These are phyloP conservation scores for Pichia eremophila DNA, from an alignment of 805 yeast genomes.

Conservation along the genomic window DNA sequence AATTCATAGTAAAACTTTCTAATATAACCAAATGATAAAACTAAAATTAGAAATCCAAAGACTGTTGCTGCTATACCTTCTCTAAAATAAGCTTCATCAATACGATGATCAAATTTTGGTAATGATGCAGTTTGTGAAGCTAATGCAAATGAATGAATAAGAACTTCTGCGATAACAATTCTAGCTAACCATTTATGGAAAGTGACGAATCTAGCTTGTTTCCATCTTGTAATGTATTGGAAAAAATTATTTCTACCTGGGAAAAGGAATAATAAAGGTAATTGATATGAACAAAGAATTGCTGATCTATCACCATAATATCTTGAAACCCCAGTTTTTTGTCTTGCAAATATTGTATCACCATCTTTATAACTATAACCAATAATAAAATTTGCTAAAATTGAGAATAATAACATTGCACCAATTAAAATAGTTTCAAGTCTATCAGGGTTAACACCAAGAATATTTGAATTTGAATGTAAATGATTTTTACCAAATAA, in stretches of 20 bases:
- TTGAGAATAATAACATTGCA: slow-evolving; percentile 26
- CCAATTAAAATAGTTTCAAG: slow-evolving; percentile 37
- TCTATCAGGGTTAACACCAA: slow-evolving; percentile 41
- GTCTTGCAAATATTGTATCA: slow-evolving; percentile 15
- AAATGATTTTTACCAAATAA: slow-evolving; percentile 18
- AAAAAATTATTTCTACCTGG: slow-evolving; percentile 57
- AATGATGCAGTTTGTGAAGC: slow-evolving; percentile 12
- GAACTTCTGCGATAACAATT: slow-evolving; percentile 29
- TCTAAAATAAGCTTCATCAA: slow-evolving; percentile 20
- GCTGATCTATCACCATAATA: slow-evolving; percentile 46
- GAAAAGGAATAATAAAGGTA: slow-evolving; percentile 46
- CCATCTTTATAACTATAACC: slow-evolving; percentile 16
- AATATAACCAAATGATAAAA: slow-evolving; percentile 25
- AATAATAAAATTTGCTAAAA: slow-evolving; percentile 14
- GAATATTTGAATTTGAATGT: slow-evolving; percentile 4
- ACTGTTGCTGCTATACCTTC: slow-evolving; percentile 31
- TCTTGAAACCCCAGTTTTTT: slow-evolving; percentile 19
- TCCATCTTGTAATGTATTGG: slow-evolving; percentile 53
- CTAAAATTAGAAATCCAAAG: slow-evolving; percentile 12
- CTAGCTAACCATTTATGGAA: slow-evolving; percentile 54
- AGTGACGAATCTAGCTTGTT: slow-evolving; percentile 41
- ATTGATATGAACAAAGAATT: slow-evolving; percentile 33
- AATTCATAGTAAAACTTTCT: slow-evolving; percentile 52
- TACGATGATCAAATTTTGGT: slow-evolving; percentile 17
- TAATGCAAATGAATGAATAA: slow-evolving; percentile 35